Percentiles rank a stretch among this genome's conserved stretches.
Evolutionary conservation across 2,329 filamentous ascomycete genomes (phyloP).

Genomic region (Penicillium frequentans): DNA sequence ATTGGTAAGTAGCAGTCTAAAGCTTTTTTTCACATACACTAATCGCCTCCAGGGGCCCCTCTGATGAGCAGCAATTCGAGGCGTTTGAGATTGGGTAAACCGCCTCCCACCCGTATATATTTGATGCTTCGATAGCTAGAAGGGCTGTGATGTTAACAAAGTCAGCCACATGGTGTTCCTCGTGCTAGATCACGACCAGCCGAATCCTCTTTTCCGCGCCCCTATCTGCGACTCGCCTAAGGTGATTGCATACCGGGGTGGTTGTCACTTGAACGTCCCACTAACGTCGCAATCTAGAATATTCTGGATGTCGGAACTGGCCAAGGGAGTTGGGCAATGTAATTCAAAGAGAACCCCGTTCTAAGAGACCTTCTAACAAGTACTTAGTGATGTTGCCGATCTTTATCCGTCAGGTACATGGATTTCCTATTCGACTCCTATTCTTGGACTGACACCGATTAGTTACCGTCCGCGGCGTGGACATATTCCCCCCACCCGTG

Average conservation of each 20-base stretch:
- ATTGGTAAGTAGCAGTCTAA: constrained; percentile 3
- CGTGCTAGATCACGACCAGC: constrained; percentile 13
- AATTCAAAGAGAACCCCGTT: no score
- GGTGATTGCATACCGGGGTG: constrained; percentile 1
- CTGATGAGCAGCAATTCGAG: constrained; percentile 20
- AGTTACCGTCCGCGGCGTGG: constrained; percentile 21
- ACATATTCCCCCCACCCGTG: constrained; percentile 22
- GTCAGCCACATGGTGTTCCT: constrained; percentile 16
- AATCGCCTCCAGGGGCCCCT: constrained; percentile 7
- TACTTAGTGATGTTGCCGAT: constrained; percentile 8
- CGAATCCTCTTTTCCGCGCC: constrained; percentile 16
- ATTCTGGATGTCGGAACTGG: constrained; percentile 20
- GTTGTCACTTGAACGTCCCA: not conserved
- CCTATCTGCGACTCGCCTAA: constrained; percentile 13
- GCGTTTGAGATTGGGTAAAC: constrained; percentile 19
- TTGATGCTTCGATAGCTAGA: no score
- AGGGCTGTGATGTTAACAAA: no score
- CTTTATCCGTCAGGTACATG: constrained; percentile 2
- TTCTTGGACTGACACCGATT: not conserved
- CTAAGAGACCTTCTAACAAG: not conserved
- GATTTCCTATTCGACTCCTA: not conserved
- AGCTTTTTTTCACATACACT: no score
- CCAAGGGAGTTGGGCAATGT: constrained; percentile 20
- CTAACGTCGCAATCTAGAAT: constrained; percentile 1
- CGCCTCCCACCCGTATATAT: not conserved